Base-by-base conservation (phyloP, 2,329 filamentous ascomycete species). In the Aspergillus quadricinctus region DNA sequence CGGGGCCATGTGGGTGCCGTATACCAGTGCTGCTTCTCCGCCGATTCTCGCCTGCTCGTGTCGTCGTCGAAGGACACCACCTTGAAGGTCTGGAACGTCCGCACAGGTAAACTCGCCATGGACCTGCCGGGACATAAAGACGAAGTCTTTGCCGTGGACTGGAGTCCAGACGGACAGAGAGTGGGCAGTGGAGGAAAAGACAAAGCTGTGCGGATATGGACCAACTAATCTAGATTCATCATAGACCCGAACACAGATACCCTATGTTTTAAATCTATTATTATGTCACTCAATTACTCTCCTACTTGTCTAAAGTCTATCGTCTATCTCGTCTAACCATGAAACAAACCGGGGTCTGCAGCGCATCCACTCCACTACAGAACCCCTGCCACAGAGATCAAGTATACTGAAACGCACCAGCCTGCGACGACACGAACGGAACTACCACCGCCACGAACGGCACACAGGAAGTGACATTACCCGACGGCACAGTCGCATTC, bases 151-250 rank as follows among this genome's bases (percentile, higher is more conserved):
- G 91, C 92, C 0, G 87, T 97, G 11, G 93, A 97, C 72, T 97
- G 93, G 94, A 92, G 89, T 64, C 88, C 91, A 0, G 92, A 97
- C 71, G 94, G 94, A 8, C 84, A 90, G 64, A 87, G 87, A 65
- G 92, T 97, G 17, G 92, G 87, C 19, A 96, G 92, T 72, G 94
- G 92, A 54, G 94, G 94, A 9, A 93, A 93, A 71, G 94, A 99
- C 73, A 97, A 96, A 74, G 80, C 80, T 51, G 83, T 88, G 53
- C 78, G 83, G 66, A 81, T 87, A 63, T 88, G 85, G 85, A 80
- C 82, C 64, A 81, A 87, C 72, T 88, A 69, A 66, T 62, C 43
- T 55, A 56, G 49, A 51, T 56, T 51, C 23, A 46, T 23, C 11
- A 46, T 46, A 46, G 43, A 46, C 4, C 21, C 31, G 14, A 46